Evolutionary conservation across 805 yeast species (phyloP), one percentile per base, ranked within the genome.

Genomic region (Candida hungchunana): DNA sequence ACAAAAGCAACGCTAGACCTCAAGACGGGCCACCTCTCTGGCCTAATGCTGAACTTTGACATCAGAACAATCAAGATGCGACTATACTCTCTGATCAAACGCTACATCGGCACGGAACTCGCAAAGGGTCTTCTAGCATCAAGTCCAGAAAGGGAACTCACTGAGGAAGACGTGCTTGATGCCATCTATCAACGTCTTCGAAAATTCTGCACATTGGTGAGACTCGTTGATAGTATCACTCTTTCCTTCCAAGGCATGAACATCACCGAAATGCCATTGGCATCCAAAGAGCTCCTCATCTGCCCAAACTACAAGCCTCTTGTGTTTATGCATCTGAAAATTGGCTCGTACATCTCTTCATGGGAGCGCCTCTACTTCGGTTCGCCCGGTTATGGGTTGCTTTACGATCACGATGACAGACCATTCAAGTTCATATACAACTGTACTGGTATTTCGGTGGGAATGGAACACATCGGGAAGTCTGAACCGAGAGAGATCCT

Each of bases 341-440:
- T 52, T 5, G 42, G 43, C 18, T 51, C 59, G 2, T 39, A 45
- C 20, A 44, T 43, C 2, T 41, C 59, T 2, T 53, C 55, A 21
- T 19, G 51, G 10, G 45, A 51, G 16, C 53, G 63, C 39, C 58
- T 58, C 34, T 46, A 44, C 27, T 46, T 51, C 10, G 54, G 58
- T 6, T 59, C 64, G 30, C 71, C 77, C 2, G 78, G 79, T 2
- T 73, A 58, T 43, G 74, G 72, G 26, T 46, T 73, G 10, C 39
- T 58, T 13, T 73, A 63, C 36, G 51, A 53, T 4, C 58, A 59
- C 21, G 51, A 56, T 5, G 77, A 73, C 37, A 57, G 53, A 14
- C 78, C 79, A 2, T 48, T 63, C 18, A 67, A 65, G 32, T 37
- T 61, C 18, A 55, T 64, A 9, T 24, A 58, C 7, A 62, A 68